Evolutionary conservation across 176 grass and related monocot genomes (phyloP).

Genomic region (Triticum dicoccoides): DNA sequence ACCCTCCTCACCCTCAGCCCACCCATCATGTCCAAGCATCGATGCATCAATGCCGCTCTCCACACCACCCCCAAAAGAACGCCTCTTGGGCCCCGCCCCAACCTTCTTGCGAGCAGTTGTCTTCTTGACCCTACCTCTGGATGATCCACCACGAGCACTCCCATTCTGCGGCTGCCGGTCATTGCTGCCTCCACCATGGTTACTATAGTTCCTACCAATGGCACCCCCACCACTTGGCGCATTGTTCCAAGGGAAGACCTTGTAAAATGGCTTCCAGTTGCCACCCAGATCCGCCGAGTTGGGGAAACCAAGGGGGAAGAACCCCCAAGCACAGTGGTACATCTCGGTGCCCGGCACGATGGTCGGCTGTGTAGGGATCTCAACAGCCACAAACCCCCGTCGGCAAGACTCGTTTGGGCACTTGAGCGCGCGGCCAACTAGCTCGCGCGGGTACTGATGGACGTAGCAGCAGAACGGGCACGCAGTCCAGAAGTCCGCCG

Average conservation of each 20-base stretch:
- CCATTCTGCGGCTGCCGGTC: slow-evolving; percentile 13
- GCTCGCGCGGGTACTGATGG: slow-evolving; percentile 66
- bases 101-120: slow-evolving; percentile 71
- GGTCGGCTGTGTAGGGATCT: slow-evolving; percentile 54
- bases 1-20: slow-evolving; percentile 21
- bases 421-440: slow-evolving; percentile 59
- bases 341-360: slow-evolving; percentile 89
- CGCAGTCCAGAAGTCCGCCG: slow-evolving; percentile 71
- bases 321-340: slow-evolving; percentile 98
- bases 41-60: slow-evolving; percentile 43
- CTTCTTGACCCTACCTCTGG: slow-evolving; percentile 61
- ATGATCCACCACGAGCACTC: slow-evolving; percentile 27
- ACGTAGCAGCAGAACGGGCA: slow-evolving; percentile 76
- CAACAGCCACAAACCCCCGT: slow-evolving; percentile 53
- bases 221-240: background rate
- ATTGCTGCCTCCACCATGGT: slow-evolving; percentile 23
- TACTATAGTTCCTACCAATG: slow-evolving; percentile 10
- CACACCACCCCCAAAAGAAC: slow-evolving; percentile 34
- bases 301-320: slow-evolving; percentile 89
- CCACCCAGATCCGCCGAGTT: slow-evolving; percentile 36
- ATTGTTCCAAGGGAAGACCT: slow-evolving; percentile 48
- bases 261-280: slow-evolving; percentile 72
- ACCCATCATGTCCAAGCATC: slow-evolving; percentile 35
- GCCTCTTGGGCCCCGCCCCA: slow-evolving; percentile 22
- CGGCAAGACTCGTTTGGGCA: slow-evolving; percentile 69